Evolutionary conservation across 106 monocot species (phyloP).

Genomic region (Phalaenopsis equestris): DNA sequence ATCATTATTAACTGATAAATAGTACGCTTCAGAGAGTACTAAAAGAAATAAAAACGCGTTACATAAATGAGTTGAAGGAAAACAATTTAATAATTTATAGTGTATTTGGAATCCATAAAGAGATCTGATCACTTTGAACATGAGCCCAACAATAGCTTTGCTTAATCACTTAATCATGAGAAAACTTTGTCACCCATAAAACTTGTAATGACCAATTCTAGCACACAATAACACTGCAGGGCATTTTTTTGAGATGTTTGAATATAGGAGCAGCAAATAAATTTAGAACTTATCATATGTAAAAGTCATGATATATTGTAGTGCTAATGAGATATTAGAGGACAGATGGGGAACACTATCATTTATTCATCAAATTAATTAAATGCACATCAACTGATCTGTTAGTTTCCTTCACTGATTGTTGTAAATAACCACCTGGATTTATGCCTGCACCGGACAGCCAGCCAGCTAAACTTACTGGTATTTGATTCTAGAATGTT

Average conservation of each 20-base stretch:
- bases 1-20: not conserved
- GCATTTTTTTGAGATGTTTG: not conserved
- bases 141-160: not conserved
- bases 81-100: not conserved
- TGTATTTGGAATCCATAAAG: not conserved
- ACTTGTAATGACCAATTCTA: not conserved
- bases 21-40: not conserved
- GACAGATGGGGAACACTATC: not conserved
- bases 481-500: no score
- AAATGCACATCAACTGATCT: no score
- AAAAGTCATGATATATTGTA: not conserved
- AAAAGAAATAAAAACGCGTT: not conserved
- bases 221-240: not conserved
- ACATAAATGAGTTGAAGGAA: not conserved
- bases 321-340: not conserved
- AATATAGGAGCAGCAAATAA: not conserved
- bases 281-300: not conserved
- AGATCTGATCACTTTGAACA: not conserved
- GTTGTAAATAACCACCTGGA: no score
- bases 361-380: not conserved
- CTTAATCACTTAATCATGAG: not conserved
- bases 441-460: no score
- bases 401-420: no score
- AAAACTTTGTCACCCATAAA: not conserved
- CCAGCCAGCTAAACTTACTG: no score